Evolutionary conservation across 805 yeast genomes (phyloP).

Genomic region (Pichia paraexigua): DNA sequence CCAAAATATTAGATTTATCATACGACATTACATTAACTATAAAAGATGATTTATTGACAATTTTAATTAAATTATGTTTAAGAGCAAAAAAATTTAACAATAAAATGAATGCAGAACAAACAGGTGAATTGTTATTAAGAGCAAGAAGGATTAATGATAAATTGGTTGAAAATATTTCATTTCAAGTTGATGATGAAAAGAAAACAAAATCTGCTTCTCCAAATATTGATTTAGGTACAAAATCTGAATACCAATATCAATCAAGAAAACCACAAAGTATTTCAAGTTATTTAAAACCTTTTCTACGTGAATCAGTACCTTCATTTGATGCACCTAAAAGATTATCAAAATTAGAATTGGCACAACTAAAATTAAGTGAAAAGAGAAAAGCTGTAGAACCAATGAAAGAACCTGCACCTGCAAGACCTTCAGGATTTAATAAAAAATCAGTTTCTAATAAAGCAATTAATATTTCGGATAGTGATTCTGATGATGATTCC

Average conservation of each 20-base stretch:
- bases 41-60: constrained; percentile 46
- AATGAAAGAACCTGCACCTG: constrained; percentile 35
- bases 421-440: constrained; percentile 50
- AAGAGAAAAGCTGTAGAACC: constrained; percentile 14
- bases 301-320: neutral
- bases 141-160: constrained; percentile 48
- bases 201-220: constrained; percentile 6
- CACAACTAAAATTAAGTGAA: constrained; percentile 21
- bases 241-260: constrained; percentile 7
- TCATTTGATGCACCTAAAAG: constrained; percentile 18
- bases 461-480: constrained; percentile 12
- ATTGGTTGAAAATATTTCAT: constrained; percentile 45
- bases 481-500: constrained; percentile 25
- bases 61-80: constrained; percentile 52
- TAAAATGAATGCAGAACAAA: constrained; percentile 60
- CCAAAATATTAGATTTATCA: constrained; percentile 59
- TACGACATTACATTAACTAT: constrained; percentile 42
- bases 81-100: constrained; percentile 62
- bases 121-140: constrained; percentile 51
- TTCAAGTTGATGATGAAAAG: constrained; percentile 33
- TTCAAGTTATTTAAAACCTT: constrained; percentile 5
- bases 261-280: constrained; percentile 12
- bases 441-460: constrained; percentile 8
- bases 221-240: neutral
- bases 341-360: constrained; percentile 20